Base-by-base conservation (phyloP, 2,329 filamentous ascomycete genomes). In the Epicoccum nigrum region DNA sequence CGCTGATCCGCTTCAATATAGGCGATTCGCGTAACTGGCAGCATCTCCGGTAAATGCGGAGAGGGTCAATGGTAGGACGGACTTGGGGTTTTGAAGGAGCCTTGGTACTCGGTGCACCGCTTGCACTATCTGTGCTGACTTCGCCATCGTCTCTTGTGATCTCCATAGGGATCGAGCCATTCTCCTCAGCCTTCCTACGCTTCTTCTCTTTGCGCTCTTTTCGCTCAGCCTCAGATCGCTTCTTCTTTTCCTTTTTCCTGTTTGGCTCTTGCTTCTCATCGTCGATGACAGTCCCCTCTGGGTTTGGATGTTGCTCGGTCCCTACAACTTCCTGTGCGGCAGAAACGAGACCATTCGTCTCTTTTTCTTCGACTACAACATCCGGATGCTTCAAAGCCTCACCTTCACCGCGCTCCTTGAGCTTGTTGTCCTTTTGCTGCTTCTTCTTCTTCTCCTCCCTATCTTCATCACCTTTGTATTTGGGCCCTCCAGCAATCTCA, bases 241-340 rank as follows among this genome's bases (percentile, higher is more conserved):
- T 96, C 76, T 97, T 97, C 80, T 96, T 97, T 68, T 97, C 92
- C 73, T 91, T 94, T 75, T 95, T 97, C 63, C 86, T 87, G 7
- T 79, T 85, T 1, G 75, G 64, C 32, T 68, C 68, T 42, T 69
- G 67, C 68, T 73, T 58, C 54, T 70, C 56, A 42, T 70, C 62
- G 6, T 72, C 72, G 32, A 58, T 54, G 34, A 71, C 30, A 35
- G 64, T 68, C 62, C 71, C 66, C 50, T 72, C 68, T 32, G 74
- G 73, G 54, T 80, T 80, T 4, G 70, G 65, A 4, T 64, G 60
- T 4, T 77, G 72, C 5, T 74, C 69, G n/a, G 69, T 74, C 8
- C 70, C 71, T 48, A 83, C 79, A 15, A 57, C 61, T 44, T 74
- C 71, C 25, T 65, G 62, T 41, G 62, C 62, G 19, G 67, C 66